These are phyloP conservation scores for Mycogone perniciosa DNA, from an alignment of 2,329 filamentous ascomycete species.

Conservation along the genomic window DNA sequence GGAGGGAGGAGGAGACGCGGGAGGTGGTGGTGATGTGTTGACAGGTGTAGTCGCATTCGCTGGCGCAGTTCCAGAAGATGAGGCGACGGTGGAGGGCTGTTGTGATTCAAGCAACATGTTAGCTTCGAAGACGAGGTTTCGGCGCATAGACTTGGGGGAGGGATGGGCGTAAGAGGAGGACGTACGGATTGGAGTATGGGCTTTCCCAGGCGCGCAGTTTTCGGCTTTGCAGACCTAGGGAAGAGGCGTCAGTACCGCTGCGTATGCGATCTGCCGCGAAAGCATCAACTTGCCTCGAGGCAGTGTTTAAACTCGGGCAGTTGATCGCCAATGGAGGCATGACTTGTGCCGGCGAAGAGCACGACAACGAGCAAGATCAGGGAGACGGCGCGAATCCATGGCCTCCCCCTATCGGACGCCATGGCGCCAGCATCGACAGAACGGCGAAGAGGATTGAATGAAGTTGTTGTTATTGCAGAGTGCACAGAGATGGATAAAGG, in stretches of 20 bases:
- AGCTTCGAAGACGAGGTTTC: background rate
- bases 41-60: conserved; percentile 97
- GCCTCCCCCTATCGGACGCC: conserved; percentile 27
- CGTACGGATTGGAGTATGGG: conserved; percentile 63
- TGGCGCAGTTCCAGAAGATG: conserved; percentile 84
- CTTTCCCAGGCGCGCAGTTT: conserved; percentile 64
- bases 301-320: conserved; percentile 85
- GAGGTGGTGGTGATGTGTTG: conserved; percentile 81
- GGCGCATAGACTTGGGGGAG: background rate
- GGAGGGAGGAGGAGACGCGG: conserved; percentile 59
- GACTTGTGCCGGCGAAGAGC: conserved; percentile 38
- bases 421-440: conserved; percentile 26
- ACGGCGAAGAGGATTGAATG: background rate
- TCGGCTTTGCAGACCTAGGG: conserved; percentile 70
- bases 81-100: conserved; percentile 77
- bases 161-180: conserved; percentile 8
- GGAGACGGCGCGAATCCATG: conserved; percentile 25
- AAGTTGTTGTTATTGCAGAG: background rate
- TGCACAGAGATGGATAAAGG: conserved; percentile 9
- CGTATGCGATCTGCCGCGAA: background rate
- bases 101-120: background rate
- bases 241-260: conserved; percentile 12
- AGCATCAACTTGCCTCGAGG: conserved; percentile 54
- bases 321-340: conserved; percentile 75
- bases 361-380: conserved; percentile 30